These are phyloP conservation scores for Talaromyces sp. DNA, from an alignment of 2,329 filamentous ascomycete species.

Conservation along the genomic window DNA sequence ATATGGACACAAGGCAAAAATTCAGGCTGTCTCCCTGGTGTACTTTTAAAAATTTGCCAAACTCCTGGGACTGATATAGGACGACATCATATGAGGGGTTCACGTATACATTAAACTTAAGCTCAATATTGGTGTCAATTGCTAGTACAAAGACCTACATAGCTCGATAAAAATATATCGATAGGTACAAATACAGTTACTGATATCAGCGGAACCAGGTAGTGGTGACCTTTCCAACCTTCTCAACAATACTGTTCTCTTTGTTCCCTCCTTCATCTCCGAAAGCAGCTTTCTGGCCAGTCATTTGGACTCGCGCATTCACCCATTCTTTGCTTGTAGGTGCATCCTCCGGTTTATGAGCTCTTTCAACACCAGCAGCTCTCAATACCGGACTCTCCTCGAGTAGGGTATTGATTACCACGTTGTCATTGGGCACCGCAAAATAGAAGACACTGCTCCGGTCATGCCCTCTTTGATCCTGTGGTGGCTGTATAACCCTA, in stretches of 20 bases:
- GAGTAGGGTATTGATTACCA: background rate
- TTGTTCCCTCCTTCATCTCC: background rate
- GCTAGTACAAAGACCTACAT: no score
- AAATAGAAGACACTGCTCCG: background rate
- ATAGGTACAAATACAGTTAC: background rate
- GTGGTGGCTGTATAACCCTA: background rate
- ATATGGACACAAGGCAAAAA: background rate
- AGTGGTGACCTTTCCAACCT: background rate
- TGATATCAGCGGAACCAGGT: background rate
- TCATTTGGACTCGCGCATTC: background rate
- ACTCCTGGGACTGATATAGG: no score
- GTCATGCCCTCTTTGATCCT: background rate
- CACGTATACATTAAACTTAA: no score
- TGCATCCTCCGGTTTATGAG: background rate
- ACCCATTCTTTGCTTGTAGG: constrained; percentile 2
- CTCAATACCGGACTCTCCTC: background rate
- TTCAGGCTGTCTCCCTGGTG: background rate
- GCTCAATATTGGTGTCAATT: no score
- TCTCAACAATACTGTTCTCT: background rate
- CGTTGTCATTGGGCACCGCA: background rate
- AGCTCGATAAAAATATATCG: no score
- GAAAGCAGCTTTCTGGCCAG: background rate
- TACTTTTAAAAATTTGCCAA: background rate
- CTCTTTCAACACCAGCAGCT: background rate
- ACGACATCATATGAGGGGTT: no score